phyloP scores from a whole-genome alignment of 495 filamentous ascomycete species.

The Recurvomyces mirabilis region DNA sequence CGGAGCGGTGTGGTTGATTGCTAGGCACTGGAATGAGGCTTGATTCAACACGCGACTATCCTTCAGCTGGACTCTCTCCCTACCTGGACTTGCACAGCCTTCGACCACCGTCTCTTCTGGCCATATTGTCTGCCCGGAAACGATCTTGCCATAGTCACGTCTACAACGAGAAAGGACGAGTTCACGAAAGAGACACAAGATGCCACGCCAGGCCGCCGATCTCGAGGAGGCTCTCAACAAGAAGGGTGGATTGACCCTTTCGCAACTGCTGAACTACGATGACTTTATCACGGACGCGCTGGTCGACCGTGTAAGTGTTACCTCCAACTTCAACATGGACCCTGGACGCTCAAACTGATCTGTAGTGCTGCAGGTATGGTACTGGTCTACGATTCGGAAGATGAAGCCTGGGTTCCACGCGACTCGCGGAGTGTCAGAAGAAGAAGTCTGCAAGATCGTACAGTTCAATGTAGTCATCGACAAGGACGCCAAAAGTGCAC shows the following conservation, averaged over 20 bases:
- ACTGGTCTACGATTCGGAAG: slow-evolving; percentile 92
- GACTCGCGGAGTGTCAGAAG: slow-evolving; percentile 68
- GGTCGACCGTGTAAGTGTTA: slow-evolving; percentile 71
- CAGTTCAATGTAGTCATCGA: slow-evolving; percentile 59
- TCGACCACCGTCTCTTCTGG: no score
- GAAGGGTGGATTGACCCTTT: slow-evolving; percentile 66
- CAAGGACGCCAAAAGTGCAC: no score
- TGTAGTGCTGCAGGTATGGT: slow-evolving; percentile 56
- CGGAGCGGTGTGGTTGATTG: no score
- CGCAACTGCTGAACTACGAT: slow-evolving; percentile 84
- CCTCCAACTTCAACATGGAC: not conserved
- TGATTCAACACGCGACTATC: no score
- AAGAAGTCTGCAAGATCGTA: slow-evolving; percentile 67
- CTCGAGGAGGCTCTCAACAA: slow-evolving; percentile 30
- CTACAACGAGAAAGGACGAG: no score
- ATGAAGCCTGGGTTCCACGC: slow-evolving; percentile 72
- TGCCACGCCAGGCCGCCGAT: slow-evolving; percentile 18
- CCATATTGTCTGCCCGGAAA: no score
- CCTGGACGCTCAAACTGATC: slow-evolving; percentile 4
- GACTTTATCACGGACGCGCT: slow-evolving; percentile 93
- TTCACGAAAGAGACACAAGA: no score
- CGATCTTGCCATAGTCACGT: no score
- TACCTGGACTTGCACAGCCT: no score
- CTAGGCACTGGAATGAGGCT: no score
- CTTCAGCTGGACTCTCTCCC: no score